Conservation (phyloP, 83 land plant genomes). For the Picea mariana region DNA sequence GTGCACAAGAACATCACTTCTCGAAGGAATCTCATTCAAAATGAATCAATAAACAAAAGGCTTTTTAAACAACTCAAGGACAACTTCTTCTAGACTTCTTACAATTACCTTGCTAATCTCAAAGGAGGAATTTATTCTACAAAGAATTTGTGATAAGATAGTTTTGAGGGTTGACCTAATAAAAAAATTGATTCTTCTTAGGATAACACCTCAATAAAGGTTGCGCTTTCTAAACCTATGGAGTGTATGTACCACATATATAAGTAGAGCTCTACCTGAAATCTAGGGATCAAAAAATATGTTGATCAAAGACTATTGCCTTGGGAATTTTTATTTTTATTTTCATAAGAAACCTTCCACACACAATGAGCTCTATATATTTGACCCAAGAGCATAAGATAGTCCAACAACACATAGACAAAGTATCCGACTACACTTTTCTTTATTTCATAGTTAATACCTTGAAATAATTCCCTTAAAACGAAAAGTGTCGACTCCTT, state of each 20-base stretch:
- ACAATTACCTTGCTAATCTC: constrained; percentile 64
- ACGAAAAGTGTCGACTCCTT: constrained; percentile 68
- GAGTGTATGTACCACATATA: too few species aligned
- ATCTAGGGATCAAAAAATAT: constrained; percentile 84
- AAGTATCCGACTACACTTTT: constrained; percentile 66
- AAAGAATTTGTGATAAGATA: too few species aligned
- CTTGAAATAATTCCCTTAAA: constrained; percentile 72
- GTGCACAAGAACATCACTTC: constrained; percentile 72
- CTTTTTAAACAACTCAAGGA: constrained; percentile 78
- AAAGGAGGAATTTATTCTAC: too few species aligned
- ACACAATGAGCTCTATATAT: constrained; percentile 80
- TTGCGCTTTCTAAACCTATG: too few species aligned
- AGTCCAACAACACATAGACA: constrained; percentile 77
- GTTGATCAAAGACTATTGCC: constrained; percentile 81
- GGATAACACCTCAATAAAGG: too few species aligned
- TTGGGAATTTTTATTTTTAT: constrained; percentile 81
- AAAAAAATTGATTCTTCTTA: too few species aligned
- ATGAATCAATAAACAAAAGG: constrained; percentile 83
- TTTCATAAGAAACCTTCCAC: constrained; percentile 87
- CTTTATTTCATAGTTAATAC: constrained; percentile 67
- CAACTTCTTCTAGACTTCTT: constrained; percentile 71
- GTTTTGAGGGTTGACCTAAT: too few species aligned
- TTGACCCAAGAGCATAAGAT: constrained; percentile 88
- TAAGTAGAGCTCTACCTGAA: constrained; percentile 77
- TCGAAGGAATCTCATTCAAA: constrained; percentile 77